phyloP scores from a whole-genome alignment of 352 stramenopile species.

The Phytophthora sojae region DNA sequence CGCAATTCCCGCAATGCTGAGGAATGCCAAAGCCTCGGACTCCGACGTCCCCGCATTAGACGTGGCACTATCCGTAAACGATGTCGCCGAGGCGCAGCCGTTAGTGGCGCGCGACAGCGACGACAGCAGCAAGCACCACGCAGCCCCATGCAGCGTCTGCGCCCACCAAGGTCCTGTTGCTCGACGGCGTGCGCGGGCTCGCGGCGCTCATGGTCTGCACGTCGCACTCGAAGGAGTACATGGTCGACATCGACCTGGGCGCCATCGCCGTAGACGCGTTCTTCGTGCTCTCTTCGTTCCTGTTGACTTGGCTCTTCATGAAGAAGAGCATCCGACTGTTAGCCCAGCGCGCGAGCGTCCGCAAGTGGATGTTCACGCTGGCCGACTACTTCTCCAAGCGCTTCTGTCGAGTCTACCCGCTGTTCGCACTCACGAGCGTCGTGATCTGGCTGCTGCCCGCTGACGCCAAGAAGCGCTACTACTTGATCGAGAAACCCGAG shows the following conservation, averaged over 20 bases:
- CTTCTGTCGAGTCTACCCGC: constrained; percentile 64
- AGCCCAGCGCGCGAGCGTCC: constrained; percentile 20
- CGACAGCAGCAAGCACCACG: not conserved
- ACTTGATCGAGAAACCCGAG: constrained; percentile 32
- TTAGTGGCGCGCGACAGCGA: not conserved
- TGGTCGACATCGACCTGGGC: constrained; percentile 37
- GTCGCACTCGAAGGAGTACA: constrained; percentile 42
- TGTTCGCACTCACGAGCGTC: constrained; percentile 49
- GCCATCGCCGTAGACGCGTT: constrained; percentile 48
- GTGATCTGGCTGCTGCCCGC: constrained; percentile 33
- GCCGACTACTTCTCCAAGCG: constrained; percentile 58
- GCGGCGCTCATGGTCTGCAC: constrained; percentile 44
- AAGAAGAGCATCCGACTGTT: constrained; percentile 39
- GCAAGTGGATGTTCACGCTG: constrained; percentile 34
- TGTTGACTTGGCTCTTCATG: constrained; percentile 53
- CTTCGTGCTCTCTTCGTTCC: constrained; percentile 57
- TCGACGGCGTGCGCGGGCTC: constrained; percentile 51
- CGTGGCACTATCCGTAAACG: constrained; percentile 7
- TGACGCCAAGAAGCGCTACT: constrained; percentile 43
- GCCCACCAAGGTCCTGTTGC: constrained; percentile 38
- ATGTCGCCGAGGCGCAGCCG: not conserved
- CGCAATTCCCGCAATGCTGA: constrained; percentile 23
- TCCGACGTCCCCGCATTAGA: constrained; percentile 7
- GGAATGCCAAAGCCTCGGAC: constrained; percentile 16
- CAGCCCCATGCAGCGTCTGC: not conserved